Evolutionary conservation across 345 rosid species (phyloP).

Genomic region (Gossypium longicalyx): DNA sequence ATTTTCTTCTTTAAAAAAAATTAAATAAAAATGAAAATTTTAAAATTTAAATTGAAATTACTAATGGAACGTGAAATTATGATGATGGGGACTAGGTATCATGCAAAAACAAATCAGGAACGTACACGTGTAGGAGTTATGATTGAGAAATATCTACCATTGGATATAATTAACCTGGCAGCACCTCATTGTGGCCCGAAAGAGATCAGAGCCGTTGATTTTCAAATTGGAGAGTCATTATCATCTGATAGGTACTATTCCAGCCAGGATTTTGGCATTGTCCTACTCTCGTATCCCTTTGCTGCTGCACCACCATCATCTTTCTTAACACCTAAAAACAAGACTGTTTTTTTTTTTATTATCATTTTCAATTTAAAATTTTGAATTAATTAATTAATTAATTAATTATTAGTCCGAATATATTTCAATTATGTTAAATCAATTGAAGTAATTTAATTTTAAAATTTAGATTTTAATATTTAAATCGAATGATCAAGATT

Average conservation of each 20-base stretch:
- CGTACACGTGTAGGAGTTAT: constrained; percentile 4
- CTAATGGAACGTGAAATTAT: too few species aligned
- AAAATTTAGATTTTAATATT: too few species aligned
- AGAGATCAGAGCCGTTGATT: constrained; percentile 43
- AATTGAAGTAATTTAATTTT: too few species aligned
- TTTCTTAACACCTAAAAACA: not conserved
- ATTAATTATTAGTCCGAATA: too few species aligned
- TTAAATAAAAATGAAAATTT: too few species aligned
- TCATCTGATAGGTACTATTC: constrained; percentile 36
- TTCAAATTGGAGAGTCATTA: constrained; percentile 34
- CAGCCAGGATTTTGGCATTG: constrained; percentile 34
- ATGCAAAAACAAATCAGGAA: not conserved
- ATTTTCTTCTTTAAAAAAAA: rapidly evolving
- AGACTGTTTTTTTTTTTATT: not conserved
- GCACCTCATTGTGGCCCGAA: not conserved
- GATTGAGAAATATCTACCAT: constrained; percentile 20
- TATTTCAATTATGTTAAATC: too few species aligned
- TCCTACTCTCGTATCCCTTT: constrained; percentile 15
- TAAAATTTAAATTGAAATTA: too few species aligned
- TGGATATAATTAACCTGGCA: constrained; percentile 11
- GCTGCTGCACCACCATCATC: not conserved
- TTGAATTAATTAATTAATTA: too few species aligned
- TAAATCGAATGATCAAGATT: not conserved
- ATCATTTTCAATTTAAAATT: not conserved
- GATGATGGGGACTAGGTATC: not conserved